These are phyloP conservation scores for Nemania serpens DNA, from an alignment of 2,329 filamentous ascomycete genomes.

Conservation along the genomic window DNA sequence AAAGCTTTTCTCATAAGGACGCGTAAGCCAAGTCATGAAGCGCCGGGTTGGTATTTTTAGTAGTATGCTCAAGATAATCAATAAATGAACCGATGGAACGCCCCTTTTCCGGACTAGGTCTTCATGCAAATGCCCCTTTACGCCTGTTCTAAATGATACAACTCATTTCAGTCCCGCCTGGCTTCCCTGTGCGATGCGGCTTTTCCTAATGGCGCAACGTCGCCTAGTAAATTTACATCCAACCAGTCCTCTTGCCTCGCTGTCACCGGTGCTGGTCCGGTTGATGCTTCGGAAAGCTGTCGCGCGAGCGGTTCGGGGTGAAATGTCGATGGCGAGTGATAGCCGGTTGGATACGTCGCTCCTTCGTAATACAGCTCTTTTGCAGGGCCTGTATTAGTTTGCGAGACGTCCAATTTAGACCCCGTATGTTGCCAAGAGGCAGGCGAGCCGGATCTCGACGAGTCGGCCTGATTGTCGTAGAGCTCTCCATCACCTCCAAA, in stretches of 20 bases:
- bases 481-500: constrained; percentile 72
- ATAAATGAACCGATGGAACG: neutral
- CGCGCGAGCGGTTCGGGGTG: constrained; percentile 13
- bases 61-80: neutral
- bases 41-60: no score
- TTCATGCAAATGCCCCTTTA: constrained; percentile 6
- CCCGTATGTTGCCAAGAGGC: constrained; percentile 44
- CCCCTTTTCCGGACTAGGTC: neutral
- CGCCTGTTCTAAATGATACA: constrained; percentile 1
- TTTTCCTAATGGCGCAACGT: constrained; percentile 18
- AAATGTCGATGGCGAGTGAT: constrained; percentile 25
- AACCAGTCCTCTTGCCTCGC: constrained; percentile 12
- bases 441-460: constrained; percentile 63
- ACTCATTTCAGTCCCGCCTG: neutral
- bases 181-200: constrained; percentile 2
- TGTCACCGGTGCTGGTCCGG: neutral
- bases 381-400: neutral
- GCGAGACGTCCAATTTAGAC: constrained; percentile 12
- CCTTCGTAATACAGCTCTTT: constrained; percentile 21
- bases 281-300: constrained; percentile 17
- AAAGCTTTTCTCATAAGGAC: no score
- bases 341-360: constrained; percentile 29
- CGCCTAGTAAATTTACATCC: constrained; percentile 23
- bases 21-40: no score
- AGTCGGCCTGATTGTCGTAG: constrained; percentile 60